Evolutionary conservation across 495 filamentous ascomycete species (phyloP).

Genomic region (Aspergillus baeticus): DNA sequence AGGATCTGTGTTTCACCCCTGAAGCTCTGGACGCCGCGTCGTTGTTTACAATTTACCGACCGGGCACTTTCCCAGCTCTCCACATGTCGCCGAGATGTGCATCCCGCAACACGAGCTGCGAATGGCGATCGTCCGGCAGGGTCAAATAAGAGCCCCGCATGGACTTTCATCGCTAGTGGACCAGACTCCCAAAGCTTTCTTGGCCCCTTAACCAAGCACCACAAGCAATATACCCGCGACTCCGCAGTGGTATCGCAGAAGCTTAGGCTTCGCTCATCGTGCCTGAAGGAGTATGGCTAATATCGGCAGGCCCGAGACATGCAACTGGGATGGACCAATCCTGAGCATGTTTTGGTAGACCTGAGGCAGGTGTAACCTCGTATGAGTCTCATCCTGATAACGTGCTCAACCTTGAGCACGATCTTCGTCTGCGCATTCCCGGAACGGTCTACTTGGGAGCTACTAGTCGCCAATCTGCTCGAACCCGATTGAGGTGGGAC

Average conservation of each 20-base stretch:
- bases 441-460: not conserved
- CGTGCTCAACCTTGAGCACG: constrained; percentile 1
- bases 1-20: not conserved
- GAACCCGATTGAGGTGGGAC: constrained; percentile 2
- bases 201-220: constrained; percentile 12
- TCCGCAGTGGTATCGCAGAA: not conserved
- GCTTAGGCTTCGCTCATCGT: not conserved
- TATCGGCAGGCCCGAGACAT: not conserved
- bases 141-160: not conserved
- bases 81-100: not conserved
- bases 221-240: constrained; percentile 3
- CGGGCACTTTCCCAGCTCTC: not conserved
- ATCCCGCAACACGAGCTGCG: not conserved
- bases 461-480: constrained; percentile 4
- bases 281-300: not conserved
- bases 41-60: constrained; percentile 1
- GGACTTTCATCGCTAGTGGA: not conserved
- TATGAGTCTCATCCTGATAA: not conserved
- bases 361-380: not conserved
- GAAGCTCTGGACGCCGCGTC: not conserved
- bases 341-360: not conserved
- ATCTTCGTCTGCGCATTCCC: constrained; percentile 3
- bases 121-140: not conserved
- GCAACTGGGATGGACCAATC: not conserved
- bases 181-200: constrained; percentile 3